Base-by-base conservation (phyloP, 805 yeast species). In the Barnettozyma botsteinii region DNA sequence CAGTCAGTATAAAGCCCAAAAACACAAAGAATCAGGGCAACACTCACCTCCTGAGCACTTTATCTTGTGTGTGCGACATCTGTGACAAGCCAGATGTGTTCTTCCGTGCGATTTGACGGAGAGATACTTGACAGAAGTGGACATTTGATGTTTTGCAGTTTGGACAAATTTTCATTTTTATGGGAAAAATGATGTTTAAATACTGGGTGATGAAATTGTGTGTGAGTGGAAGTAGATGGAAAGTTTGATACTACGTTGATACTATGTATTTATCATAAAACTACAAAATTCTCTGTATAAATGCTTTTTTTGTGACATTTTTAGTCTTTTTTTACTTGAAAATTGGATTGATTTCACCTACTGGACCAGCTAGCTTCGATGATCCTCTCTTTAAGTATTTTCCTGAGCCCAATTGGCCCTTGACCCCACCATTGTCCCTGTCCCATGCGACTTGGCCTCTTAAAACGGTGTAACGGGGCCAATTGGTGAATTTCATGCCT, bases 381-480 rank as follows among this genome's bases (percentile, higher is more conserved):
- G 28, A 10, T 2, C 57, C 60, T 50, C 65, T 56, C 31, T 52
- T 56, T 28, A 60, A 27, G 40, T 53, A 61, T 11, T 39, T 25
- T 1, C 65, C 65, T 26, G 15, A 24, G n/a, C 50, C 52, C 14
- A 45, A 45, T 4, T 37, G 31, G 12, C 47, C 52, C 1, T 36
- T 23, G 13, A 54, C 36, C 24, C 54, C 56, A 17, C 49, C 59
- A 28, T 45, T 40, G 28, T 52, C 56, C 25, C 56, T 45, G 19
- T 54, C 52, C 50, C 62, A 69, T 6, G 59, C 58, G 9, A 64
- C 45, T 2, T 53, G 25, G 4, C 73, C 73, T 40, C 70, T 59
- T 18, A 66, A 49, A 10, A 69, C 47, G 1, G 73, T 69, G 39
- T 54, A 67, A 33, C 69, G 54, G n/a, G 75, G 74, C 74, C 74